phyloP scores from a whole-genome alignment of 331 rosid genomes.

The Rosa hybrid region DNA sequence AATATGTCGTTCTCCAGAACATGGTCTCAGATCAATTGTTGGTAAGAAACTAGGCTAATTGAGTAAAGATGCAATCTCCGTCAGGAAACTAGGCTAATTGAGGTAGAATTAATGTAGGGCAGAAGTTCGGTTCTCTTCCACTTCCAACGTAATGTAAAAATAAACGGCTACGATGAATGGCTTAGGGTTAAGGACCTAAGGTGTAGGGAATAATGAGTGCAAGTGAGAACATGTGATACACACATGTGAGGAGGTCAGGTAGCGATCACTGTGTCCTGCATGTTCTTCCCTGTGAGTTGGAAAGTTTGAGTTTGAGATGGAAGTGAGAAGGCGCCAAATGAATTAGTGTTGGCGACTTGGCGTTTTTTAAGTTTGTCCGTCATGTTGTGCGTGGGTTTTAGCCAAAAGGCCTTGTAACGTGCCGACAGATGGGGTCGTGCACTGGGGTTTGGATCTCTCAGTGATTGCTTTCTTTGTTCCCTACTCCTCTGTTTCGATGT shows the following conservation, averaged over 20 bases:
- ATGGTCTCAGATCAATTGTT: too few relatives aligned
- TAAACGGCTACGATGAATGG: not conserved
- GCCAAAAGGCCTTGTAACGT: constrained; percentile 1
- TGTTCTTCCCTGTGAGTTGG: not conserved
- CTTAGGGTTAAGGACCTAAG: not conserved
- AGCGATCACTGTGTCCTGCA: constrained; percentile 25
- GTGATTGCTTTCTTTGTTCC: not conserved
- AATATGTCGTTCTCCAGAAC: too few relatives aligned
- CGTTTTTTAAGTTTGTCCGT: not conserved
- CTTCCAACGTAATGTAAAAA: too few relatives aligned
- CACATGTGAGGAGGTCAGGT: constrained; percentile 28
- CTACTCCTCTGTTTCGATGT: not conserved
- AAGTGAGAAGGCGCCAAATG: not conserved
- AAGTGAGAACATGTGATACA: not conserved
- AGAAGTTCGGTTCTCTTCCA: too few relatives aligned
- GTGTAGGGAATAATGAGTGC: not conserved
- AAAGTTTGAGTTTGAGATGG: not conserved
- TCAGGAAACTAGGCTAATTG: too few relatives aligned
- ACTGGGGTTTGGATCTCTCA: constrained; percentile 37
- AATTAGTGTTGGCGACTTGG: not conserved
- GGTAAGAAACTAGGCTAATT: too few relatives aligned
- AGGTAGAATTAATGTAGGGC: too few relatives aligned
- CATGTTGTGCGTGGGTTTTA: not conserved
- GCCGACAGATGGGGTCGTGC: constrained; percentile 33
- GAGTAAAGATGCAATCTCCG: too few relatives aligned